Conservation (phyloP, 495 filamentous ascomycete species). For the Emericellopsis terricola region DNA sequence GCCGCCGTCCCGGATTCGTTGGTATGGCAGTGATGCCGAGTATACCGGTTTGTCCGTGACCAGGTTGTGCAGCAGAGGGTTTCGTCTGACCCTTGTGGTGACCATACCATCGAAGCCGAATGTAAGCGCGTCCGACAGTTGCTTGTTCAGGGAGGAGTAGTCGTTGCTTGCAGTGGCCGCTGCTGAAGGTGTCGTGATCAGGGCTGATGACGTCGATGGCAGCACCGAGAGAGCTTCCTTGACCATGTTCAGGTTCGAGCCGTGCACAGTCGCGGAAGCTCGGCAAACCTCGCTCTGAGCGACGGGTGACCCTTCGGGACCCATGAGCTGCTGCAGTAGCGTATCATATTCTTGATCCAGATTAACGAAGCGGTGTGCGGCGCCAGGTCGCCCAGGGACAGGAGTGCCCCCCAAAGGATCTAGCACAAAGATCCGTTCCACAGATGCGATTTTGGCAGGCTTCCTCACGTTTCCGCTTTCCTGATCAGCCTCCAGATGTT, state of each 20-base stretch:
- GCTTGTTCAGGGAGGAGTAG: conserved; percentile 1
- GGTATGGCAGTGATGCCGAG: conserved; percentile 72
- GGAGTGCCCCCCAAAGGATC: conserved; percentile 84
- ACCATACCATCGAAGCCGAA: conserved; percentile 41
- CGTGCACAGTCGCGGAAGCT: conserved; percentile 20
- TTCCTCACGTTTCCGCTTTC: conserved; percentile 27
- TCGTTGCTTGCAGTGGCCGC: conserved; percentile 35
- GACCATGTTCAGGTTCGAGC: conserved; percentile 57
- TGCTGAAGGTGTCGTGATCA: conserved; percentile 73
- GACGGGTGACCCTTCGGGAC: not conserved
- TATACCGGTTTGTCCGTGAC: conserved; percentile 86
- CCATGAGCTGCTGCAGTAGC: conserved; percentile 41
- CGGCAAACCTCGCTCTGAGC: not conserved
- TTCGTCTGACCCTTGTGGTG: conserved; percentile 57
- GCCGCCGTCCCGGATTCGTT: conserved; percentile 25
- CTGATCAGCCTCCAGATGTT: conserved; percentile 9
- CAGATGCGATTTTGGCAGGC: conserved; percentile 29
- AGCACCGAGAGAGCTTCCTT: conserved; percentile 52
- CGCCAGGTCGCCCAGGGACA: conserved; percentile 40
- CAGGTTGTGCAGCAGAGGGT: conserved; percentile 91
- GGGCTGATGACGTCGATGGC: conserved; percentile 68
- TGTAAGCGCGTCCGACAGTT: conserved; percentile 21
- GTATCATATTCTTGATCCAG: conserved; percentile 73
- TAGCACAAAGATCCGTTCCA: conserved; percentile 79
- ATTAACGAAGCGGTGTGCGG: conserved; percentile 83